Percentiles rank a stretch among this genome's conserved stretches.
These are phyloP conservation scores for Sporisorium scitamineum DNA, from an alignment of 1,284 basidiomycete species.

Conservation along the genomic window DNA sequence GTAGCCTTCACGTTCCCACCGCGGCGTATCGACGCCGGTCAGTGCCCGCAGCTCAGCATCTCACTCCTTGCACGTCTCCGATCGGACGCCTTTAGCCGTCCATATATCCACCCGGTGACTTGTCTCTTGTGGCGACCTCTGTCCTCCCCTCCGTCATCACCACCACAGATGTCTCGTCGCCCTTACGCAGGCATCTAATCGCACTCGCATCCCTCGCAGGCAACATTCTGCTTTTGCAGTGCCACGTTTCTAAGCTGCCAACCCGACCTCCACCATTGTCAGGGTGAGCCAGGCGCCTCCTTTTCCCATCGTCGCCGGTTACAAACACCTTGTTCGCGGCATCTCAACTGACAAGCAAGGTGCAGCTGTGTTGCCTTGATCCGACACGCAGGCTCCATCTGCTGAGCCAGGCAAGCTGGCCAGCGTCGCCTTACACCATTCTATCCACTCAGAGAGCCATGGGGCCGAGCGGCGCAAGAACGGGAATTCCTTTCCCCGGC, in stretches of 20 bases:
- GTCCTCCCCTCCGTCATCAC: background rate
- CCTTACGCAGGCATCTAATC: constrained; percentile 7
- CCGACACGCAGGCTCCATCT: background rate
- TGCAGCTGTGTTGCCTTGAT: constrained; percentile 5
- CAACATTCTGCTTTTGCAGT: constrained; percentile 4
- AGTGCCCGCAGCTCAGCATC: background rate
- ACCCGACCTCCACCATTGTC: background rate
- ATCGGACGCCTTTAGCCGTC: background rate
- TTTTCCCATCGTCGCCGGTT: background rate
- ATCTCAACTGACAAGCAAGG: background rate
- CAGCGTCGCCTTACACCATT: constrained; percentile 37
- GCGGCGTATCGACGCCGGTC: background rate
- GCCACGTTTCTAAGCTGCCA: background rate
- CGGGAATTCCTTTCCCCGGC: constrained; percentile 48
- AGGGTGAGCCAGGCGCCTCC: background rate
- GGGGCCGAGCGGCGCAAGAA: constrained; percentile 40
- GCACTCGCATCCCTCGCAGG: background rate
- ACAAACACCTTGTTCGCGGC: background rate
- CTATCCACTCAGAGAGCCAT: constrained; percentile 35
- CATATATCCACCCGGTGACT: background rate
- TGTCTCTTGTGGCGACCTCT: background rate
- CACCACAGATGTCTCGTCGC: constrained; percentile 18
- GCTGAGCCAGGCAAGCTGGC: constrained; percentile 45
- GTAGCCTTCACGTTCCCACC: background rate
- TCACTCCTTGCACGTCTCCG: background rate